These are phyloP conservation scores for Grigorovia jiainica DNA, from an alignment of 805 yeast genomes.

Conservation along the genomic window DNA sequence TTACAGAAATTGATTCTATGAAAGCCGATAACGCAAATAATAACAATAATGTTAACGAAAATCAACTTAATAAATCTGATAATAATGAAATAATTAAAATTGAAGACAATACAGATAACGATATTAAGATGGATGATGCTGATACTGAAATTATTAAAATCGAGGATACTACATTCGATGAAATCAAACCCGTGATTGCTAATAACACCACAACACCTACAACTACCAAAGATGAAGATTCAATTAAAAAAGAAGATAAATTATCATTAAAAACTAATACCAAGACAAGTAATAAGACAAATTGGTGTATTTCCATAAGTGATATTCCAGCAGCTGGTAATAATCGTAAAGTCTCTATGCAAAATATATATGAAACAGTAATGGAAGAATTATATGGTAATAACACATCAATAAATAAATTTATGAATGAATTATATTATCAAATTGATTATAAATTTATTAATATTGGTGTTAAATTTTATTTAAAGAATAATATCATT, in stretches of 20 bases:
- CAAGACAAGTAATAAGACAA: background rate
- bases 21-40: constrained; percentile 2
- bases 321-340: constrained; percentile 75
- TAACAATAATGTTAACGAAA: no score
- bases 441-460: constrained; percentile 37
- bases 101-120: background rate
- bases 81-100: background rate
- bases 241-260: background rate
- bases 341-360: constrained; percentile 47
- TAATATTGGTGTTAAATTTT: constrained; percentile 22
- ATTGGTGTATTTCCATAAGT: constrained; percentile 55
- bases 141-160: no score
- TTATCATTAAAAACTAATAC: background rate
- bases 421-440: constrained; percentile 63
- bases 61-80: no score
- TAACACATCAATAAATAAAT: constrained; percentile 27
- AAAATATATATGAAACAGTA: constrained; percentile 52
- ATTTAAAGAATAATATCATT: constrained; percentile 23
- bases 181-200: background rate
- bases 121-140: constrained; percentile 4
- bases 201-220: no score
- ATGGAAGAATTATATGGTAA: constrained; percentile 24
- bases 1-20: background rate
- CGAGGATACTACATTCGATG: no score
- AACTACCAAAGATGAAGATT: no score